A percentile compares a stretch with the other conserved stretches of the same genome.
phyloP scores from a whole-genome alignment of 805 yeast genomes.

The Saccharomycopsis fodiens region DNA sequence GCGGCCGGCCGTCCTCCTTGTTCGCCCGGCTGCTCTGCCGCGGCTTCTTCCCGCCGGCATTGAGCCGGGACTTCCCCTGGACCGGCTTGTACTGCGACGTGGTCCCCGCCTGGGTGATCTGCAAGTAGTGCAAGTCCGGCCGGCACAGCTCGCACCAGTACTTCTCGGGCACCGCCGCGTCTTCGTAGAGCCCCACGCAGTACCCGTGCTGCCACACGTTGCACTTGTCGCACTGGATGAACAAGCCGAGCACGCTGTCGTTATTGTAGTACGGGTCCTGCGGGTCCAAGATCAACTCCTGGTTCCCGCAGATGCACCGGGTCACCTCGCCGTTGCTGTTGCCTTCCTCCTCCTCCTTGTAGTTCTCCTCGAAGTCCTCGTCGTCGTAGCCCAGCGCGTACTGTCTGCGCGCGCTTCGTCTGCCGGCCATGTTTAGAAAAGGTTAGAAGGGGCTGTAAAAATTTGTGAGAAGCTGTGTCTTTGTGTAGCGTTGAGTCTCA shows the following conservation, averaged over 20 bases:
- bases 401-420: not conserved
- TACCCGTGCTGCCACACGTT: slow-evolving; percentile 97
- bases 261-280: slow-evolving; percentile 36
- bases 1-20: not conserved
- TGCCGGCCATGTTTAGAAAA: not conserved
- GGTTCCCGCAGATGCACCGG: slow-evolving; percentile 37
- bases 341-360: slow-evolving; percentile 8
- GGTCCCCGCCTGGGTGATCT: slow-evolving; percentile 39
- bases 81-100: slow-evolving; percentile 44
- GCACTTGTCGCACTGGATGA: slow-evolving; percentile 83
- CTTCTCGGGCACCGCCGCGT: slow-evolving; percentile 78
- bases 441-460: not conserved
- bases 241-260: slow-evolving; percentile 47
- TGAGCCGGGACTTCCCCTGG: slow-evolving; percentile 23
- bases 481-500: too few species aligned
- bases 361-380: not conserved
- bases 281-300: slow-evolving; percentile 28
- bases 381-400: not conserved
- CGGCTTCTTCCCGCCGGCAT: slow-evolving; percentile 1
- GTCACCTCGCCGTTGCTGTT: slow-evolving; percentile 30
- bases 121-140: slow-evolving; percentile 70
- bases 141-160: slow-evolving; percentile 92
- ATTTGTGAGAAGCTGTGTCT: too few species aligned
- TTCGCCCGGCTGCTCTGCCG: not conserved
- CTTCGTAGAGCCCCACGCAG: slow-evolving; percentile 80